phyloP scores from a whole-genome alignment of 352 stramenopile genomes.

The Plasmopara muralis region DNA sequence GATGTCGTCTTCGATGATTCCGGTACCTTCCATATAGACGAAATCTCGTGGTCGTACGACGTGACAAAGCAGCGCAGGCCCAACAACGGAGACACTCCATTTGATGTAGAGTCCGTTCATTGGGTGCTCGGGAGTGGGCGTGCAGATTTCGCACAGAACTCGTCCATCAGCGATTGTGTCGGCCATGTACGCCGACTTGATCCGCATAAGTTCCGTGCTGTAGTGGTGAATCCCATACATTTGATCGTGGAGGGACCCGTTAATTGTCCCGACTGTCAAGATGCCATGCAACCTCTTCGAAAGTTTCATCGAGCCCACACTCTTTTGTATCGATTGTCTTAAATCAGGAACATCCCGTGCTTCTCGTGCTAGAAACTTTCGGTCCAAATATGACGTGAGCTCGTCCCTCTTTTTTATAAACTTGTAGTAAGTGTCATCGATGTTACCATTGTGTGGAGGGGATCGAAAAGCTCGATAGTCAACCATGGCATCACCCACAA shows the following conservation, averaged over 20 bases:
- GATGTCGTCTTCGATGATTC: conserved; percentile 22
- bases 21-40: conserved; percentile 46
- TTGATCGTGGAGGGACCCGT: conserved; percentile 44
- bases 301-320: conserved; percentile 28
- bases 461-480: conserved; percentile 40
- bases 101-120: conserved; percentile 55
- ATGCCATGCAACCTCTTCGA: conserved; percentile 28
- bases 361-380: neutral
- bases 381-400: conserved; percentile 24
- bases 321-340: conserved; percentile 10
- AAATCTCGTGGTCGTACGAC: conserved; percentile 48
- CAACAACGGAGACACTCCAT: conserved; percentile 43
- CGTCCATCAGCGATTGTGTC: conserved; percentile 47
- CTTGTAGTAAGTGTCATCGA: conserved; percentile 53
- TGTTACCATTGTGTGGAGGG: conserved; percentile 16
- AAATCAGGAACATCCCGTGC: conserved; percentile 10
- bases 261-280: conserved; percentile 21
- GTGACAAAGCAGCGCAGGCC: conserved; percentile 15
- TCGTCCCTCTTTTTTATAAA: conserved; percentile 34
- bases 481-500: conserved; percentile 37
- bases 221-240: conserved; percentile 52
- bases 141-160: conserved; percentile 31
- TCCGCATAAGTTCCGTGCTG: conserved; percentile 39
- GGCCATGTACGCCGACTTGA: conserved; percentile 44
- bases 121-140: conserved; percentile 31